Conservation (phyloP, 164 flowering plant species). For the Chimonanthus salicifolius region DNA sequence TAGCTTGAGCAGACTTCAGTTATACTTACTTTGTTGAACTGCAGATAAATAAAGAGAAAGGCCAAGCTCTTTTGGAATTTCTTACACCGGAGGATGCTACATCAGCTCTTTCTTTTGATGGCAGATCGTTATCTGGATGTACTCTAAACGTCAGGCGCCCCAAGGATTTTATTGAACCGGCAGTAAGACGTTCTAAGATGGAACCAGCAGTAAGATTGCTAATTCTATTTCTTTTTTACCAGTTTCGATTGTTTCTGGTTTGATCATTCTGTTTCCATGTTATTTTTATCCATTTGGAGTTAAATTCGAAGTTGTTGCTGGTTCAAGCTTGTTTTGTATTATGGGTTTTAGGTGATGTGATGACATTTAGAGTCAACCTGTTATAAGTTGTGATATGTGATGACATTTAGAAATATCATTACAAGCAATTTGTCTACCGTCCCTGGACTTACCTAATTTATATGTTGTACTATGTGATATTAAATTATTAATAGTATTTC, state of each 20-base stretch:
- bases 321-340: neutral
- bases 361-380: too few species aligned
- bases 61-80: conserved; percentile 89
- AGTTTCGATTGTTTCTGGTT: conserved; percentile 5
- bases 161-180: conserved; percentile 64
- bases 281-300: neutral
- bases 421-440: too few species aligned
- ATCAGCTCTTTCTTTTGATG: conserved; percentile 77
- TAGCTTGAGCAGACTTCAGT: neutral
- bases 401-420: too few species aligned
- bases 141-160: conserved; percentile 80
- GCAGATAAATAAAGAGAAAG: conserved; percentile 84
- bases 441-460: too few species aligned
- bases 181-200: conserved; percentile 54
- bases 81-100: conserved; percentile 92
- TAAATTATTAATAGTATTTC: too few species aligned
- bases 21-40: conserved; percentile 4
- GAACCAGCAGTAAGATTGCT: neutral
- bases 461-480: too few species aligned
- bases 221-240: neutral
- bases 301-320: neutral
- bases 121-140: conserved; percentile 55
- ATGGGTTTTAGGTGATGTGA: neutral
- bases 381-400: too few species aligned
- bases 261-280: neutral